These are phyloP conservation scores for Rhododendron griersonianum DNA, from an alignment of 148 eudicot species.

Conservation along the genomic window DNA sequence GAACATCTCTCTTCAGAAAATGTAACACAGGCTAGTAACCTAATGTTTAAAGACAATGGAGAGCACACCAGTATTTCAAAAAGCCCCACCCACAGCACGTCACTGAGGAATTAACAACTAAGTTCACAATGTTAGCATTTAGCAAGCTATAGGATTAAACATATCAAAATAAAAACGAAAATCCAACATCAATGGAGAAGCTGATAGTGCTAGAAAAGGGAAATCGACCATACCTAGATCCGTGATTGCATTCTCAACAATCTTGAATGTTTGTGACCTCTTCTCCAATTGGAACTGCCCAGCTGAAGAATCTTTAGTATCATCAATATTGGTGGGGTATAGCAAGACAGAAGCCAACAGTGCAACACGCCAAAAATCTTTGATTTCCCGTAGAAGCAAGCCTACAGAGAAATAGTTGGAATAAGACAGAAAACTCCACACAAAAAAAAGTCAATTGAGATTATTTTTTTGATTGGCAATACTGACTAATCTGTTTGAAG, in stretches of 20 bases:
- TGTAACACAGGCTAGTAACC: not conserved
- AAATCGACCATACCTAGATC: conserved; percentile 39
- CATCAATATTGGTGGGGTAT: conserved; percentile 28
- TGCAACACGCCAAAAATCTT: conserved; percentile 82
- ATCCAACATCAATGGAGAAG: not conserved
- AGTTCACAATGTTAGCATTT: not conserved
- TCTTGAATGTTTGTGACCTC: conserved; percentile 36
- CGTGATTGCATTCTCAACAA: conserved; percentile 44
- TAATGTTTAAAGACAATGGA: not conserved
- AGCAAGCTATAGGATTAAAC: not conserved
- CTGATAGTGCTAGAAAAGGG: not conserved
- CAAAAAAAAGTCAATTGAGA: not conserved
- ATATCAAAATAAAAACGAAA: not conserved
- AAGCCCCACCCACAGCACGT: not conserved
- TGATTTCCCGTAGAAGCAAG: conserved; percentile 77
- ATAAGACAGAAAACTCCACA: not conserved
- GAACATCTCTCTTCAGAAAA: not conserved
- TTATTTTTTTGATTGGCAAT: not conserved
- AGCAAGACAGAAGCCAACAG: conserved; percentile 58
- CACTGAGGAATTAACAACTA: not conserved
- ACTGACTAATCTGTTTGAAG: not conserved
- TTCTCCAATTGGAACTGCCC: conserved; percentile 39
- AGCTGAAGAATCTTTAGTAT: conserved; percentile 21
- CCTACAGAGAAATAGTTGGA: conserved; percentile 29
- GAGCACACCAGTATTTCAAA: not conserved